Percentiles rank a stretch among this genome's conserved stretches.
These are phyloP conservation scores for Peniophora sp. DNA, from an alignment of 1,284 basidiomycete genomes.

Conservation along the genomic window DNA sequence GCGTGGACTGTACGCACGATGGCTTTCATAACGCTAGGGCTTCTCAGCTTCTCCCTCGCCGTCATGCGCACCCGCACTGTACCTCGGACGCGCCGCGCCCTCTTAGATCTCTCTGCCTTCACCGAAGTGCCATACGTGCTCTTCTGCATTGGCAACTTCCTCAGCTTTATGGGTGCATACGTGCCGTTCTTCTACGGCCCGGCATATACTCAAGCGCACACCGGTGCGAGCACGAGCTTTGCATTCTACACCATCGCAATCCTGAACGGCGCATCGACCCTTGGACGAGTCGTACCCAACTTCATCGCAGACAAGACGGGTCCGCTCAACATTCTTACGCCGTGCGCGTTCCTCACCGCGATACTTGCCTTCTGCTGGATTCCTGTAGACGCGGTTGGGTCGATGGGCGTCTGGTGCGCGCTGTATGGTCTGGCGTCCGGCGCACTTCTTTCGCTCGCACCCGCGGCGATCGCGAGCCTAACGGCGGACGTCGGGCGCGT, in stretches of 20 bases:
- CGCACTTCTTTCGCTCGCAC: constrained; percentile 9
- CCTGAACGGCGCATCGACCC: constrained; percentile 18
- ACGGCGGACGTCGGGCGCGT: constrained; percentile 6
- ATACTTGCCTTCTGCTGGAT: constrained; percentile 7
- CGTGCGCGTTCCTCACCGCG: constrained; percentile 12
- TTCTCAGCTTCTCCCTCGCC: constrained; percentile 25
- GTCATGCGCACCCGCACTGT: constrained; percentile 31
- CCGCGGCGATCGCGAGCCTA: constrained; percentile 4
- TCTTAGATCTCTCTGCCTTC: constrained; percentile 7
- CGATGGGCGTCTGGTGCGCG: constrained; percentile 8
- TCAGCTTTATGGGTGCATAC: constrained; percentile 13
- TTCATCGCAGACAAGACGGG: constrained; percentile 19
- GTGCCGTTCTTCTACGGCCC: constrained; percentile 15
- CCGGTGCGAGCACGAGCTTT: constrained; percentile 4
- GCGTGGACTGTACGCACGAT: constrained; percentile 18
- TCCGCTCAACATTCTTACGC: constrained; percentile 18
- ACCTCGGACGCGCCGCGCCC: constrained; percentile 12
- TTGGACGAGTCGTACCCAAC: constrained; percentile 21
- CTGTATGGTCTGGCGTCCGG: constrained; percentile 14
- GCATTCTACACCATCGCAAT: constrained; percentile 18
- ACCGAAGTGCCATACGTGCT: constrained; percentile 9
- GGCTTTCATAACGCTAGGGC: constrained; percentile 11
- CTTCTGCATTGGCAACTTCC: constrained; percentile 6
- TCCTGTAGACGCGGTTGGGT: background rate
- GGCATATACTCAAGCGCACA: constrained; percentile 3